A percentile compares a stretch with the other conserved stretches of the same genome.
phyloP scores from a whole-genome alignment of 768 basidiomycete species.

The Boletus rubroflammeus region DNA sequence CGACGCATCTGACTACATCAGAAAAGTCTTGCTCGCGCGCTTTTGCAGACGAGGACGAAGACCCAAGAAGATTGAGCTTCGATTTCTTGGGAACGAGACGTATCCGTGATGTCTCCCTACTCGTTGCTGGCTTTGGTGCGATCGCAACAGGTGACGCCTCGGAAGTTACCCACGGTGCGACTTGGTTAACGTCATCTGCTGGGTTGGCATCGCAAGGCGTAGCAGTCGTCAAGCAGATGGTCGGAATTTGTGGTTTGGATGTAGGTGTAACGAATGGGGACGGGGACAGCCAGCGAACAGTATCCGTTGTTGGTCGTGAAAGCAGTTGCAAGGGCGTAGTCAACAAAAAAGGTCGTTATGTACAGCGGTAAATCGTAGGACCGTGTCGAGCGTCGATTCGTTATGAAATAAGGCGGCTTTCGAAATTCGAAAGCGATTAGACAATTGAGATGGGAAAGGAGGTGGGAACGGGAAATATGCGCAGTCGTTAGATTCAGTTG shows the following conservation, averaged over 20 bases:
- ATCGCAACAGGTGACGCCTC: slow-evolving; percentile 15
- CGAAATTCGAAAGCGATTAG: slow-evolving; percentile 16
- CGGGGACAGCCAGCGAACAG: slow-evolving; percentile 23
- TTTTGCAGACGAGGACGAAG: slow-evolving; percentile 25
- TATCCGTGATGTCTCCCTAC: slow-evolving; percentile 31
- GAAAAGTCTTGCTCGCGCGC: slow-evolving; percentile 47
- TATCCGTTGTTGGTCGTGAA: slow-evolving; percentile 29
- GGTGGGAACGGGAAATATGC: slow-evolving; percentile 2
- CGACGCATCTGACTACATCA: slow-evolving; percentile 55
- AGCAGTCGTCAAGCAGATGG: slow-evolving; percentile 67
- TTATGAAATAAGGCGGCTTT: slow-evolving; percentile 22
- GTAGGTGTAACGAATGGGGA: slow-evolving; percentile 27
- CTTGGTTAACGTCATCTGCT: slow-evolving; percentile 25
- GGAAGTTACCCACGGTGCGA: slow-evolving; percentile 21
- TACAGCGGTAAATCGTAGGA: slow-evolving; percentile 15
- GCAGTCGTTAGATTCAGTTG: slow-evolving; percentile 25
- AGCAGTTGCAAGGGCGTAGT: slow-evolving; percentile 29
- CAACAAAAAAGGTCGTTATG: slow-evolving; percentile 24
- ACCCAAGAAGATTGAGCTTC: slow-evolving; percentile 50
- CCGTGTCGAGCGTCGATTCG: slow-evolving; percentile 22
- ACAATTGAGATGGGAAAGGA: not conserved
- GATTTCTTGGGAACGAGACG: slow-evolving; percentile 75
- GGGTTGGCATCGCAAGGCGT: slow-evolving; percentile 54
- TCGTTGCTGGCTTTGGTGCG: slow-evolving; percentile 26
- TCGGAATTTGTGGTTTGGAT: slow-evolving; percentile 42